phyloP scores from a whole-genome alignment of 2,329 filamentous ascomycete genomes.

The Epichloe uncinata region DNA sequence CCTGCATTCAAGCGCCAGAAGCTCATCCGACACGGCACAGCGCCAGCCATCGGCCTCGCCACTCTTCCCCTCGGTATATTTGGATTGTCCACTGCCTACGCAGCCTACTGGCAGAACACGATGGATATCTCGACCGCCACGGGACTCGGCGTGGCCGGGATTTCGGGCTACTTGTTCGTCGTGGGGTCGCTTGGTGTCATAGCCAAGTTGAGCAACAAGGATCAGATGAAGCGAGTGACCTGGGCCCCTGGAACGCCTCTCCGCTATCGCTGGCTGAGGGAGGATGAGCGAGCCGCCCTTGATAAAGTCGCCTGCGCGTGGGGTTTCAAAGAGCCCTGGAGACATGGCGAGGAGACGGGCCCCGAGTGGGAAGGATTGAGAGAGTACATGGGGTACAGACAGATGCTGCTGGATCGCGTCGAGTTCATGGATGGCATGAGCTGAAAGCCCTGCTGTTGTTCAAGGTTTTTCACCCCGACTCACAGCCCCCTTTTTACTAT shows the following conservation, averaged over 20 bases:
- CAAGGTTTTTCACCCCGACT: background rate
- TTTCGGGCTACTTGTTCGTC: slow-evolving; percentile 70
- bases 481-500: background rate
- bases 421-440: slow-evolving; percentile 88
- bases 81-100: slow-evolving; percentile 44
- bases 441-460: slow-evolving; percentile 7
- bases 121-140: slow-evolving; percentile 68
- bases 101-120: slow-evolving; percentile 40
- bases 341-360: slow-evolving; percentile 81
- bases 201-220: slow-evolving; percentile 75
- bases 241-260: slow-evolving; percentile 77
- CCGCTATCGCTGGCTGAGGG: slow-evolving; percentile 69
- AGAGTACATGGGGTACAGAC: slow-evolving; percentile 69
- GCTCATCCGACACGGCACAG: slow-evolving; percentile 47
- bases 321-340: slow-evolving; percentile 74
- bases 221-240: slow-evolving; percentile 88
- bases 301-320: slow-evolving; percentile 80
- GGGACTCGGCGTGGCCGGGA: slow-evolving; percentile 63
- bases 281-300: slow-evolving; percentile 78
- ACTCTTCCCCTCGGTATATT: slow-evolving; percentile 58
- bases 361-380: slow-evolving; percentile 76
- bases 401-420: slow-evolving; percentile 82
- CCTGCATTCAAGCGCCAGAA: slow-evolving; percentile 56
- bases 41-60: slow-evolving; percentile 43
- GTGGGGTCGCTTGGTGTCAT: slow-evolving; percentile 73